Evolutionary conservation across 106 monocot genomes (phyloP).

Genomic region (Dioscorea alata): DNA sequence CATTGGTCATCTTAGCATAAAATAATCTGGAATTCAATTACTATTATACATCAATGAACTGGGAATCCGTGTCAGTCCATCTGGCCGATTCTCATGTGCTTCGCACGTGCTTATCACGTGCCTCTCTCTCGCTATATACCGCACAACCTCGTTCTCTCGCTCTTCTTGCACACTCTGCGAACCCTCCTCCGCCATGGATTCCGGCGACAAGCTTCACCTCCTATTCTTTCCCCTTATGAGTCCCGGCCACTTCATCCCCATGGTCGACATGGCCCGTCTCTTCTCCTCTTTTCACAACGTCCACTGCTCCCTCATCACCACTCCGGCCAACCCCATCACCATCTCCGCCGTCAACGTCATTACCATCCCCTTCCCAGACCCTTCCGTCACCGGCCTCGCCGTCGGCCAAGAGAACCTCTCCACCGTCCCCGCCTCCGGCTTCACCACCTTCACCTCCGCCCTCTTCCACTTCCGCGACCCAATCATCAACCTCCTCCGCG

Average conservation of each 20-base stretch:
- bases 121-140: no score
- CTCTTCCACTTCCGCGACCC: constrained; percentile 7
- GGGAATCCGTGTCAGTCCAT: no score
- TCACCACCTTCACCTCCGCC: constrained; percentile 12
- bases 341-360: constrained; percentile 11
- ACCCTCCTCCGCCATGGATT: no score
- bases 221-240: constrained; percentile 21
- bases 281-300: constrained; percentile 22
- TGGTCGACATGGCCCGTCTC: constrained; percentile 37
- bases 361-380: constrained; percentile 29
- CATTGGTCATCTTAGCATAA: no score
- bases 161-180: no score
- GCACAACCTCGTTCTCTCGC: no score
- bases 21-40: no score
- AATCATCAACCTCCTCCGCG: background rate
- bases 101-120: no score
- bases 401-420: constrained; percentile 16
- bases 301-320: constrained; percentile 25
- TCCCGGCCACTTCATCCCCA: constrained; percentile 48
- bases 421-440: background rate
- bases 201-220: no score
- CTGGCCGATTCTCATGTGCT: no score
- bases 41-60: no score
- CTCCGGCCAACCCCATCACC: constrained; percentile 20
- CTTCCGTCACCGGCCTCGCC: constrained; percentile 9